Percentiles rank a stretch among this genome's conserved stretches.
Evolutionary conservation across 176 grass and related monocot species (phyloP).

Genomic region (Oryza brachyantha): DNA sequence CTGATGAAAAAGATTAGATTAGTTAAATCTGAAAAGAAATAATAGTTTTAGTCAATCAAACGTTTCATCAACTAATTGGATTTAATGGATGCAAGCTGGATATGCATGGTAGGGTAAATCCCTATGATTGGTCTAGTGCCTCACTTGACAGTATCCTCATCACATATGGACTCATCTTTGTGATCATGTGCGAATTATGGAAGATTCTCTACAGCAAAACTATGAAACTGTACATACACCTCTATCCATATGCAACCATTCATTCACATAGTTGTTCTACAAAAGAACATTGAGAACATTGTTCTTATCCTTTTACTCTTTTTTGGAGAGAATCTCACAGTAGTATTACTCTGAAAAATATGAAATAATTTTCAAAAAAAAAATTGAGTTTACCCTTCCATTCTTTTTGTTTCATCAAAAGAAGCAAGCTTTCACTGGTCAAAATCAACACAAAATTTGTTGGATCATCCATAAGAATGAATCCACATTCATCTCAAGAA

Average conservation of each 20-base stretch:
- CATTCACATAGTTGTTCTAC: slow-evolving; percentile 22
- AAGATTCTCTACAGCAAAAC: background rate
- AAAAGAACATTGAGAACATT: background rate
- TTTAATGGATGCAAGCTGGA: slow-evolving; percentile 45
- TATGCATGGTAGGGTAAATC: slow-evolving; percentile 36
- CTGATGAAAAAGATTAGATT: background rate
- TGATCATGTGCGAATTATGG: slow-evolving; percentile 1
- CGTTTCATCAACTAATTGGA: slow-evolving; percentile 10
- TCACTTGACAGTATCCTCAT: slow-evolving; percentile 30
- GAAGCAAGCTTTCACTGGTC: background rate
- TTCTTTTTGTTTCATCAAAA: background rate
- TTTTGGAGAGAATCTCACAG: background rate
- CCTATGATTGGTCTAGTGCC: slow-evolving; percentile 38
- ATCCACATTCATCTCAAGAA: background rate
- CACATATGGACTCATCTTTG: slow-evolving; percentile 9
- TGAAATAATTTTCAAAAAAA: background rate
- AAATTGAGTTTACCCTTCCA: background rate
- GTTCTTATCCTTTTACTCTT: background rate
- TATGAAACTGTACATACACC: background rate
- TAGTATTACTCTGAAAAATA: background rate
- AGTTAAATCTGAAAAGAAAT: slow-evolving; percentile 2
- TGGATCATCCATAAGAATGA: background rate
- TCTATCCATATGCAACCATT: background rate
- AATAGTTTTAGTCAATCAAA: slow-evolving; percentile 24
- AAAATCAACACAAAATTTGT: background rate